Conservation (phyloP, 148 eudicot species). For the Rhododendron griersonianum region DNA sequence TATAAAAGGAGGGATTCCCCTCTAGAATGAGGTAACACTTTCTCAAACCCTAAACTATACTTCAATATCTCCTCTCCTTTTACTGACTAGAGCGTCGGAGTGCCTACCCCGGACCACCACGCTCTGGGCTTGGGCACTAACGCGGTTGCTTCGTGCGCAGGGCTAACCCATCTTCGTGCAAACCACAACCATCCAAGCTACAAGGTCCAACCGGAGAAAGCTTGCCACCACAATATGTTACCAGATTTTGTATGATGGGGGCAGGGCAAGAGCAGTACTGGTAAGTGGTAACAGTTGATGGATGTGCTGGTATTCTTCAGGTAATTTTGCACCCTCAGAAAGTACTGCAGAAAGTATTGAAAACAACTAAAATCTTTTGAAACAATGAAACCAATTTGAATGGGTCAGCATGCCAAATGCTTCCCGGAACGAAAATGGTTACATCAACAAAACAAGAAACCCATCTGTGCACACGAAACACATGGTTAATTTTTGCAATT, state of each 20-base stretch:
- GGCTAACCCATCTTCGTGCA: no score
- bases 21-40: no score
- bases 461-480: background rate
- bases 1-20: no score
- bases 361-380: background rate
- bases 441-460: background rate
- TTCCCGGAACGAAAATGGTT: background rate
- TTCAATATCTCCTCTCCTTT: no score
- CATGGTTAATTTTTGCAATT: background rate
- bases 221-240: no score
- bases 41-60: no score
- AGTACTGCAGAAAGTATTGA: background rate
- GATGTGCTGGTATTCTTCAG: background rate
- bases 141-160: no score
- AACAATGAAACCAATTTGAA: background rate
- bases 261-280: background rate
- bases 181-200: no score
- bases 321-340: background rate
- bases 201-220: no score
- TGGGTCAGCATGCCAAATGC: background rate
- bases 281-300: background rate
- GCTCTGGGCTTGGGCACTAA: no score
- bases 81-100: no score
- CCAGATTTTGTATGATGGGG: background rate
- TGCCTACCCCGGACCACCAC: no score